These are phyloP conservation scores for Przewalskia tangutica DNA, from an alignment of 257 asterid species.

Conservation along the genomic window DNA sequence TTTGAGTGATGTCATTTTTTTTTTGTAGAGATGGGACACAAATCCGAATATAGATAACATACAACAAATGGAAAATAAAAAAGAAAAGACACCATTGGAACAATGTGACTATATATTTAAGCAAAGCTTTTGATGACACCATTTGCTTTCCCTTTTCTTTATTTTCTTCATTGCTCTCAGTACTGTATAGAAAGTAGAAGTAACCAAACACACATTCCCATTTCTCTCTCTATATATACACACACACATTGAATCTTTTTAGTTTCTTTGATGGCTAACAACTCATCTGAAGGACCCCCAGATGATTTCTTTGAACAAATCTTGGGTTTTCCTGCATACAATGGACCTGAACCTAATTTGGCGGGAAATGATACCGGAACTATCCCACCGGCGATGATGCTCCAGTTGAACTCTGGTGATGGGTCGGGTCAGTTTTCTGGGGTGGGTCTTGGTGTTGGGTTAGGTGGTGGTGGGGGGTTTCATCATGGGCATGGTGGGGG, in stretches of 20 bases:
- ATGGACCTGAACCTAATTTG: conserved; percentile 24
- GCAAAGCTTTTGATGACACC: conserved; percentile 18
- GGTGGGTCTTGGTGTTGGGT: conserved; percentile 39
- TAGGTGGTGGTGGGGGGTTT: conserved; percentile 40
- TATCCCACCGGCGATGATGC: conserved; percentile 27
- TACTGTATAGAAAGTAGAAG: conserved; percentile 21
- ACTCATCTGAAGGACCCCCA: conserved; percentile 56
- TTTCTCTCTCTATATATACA: conserved; percentile 4
- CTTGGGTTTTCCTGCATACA: conserved; percentile 62
- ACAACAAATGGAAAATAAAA: too few relatives aligned
- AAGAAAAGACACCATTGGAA: not conserved
- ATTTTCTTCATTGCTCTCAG: conserved; percentile 26
- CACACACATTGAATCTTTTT: not conserved
- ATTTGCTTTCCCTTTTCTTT: not conserved
- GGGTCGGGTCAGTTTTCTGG: conserved; percentile 54
- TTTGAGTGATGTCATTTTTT: too few relatives aligned
- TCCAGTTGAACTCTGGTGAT: conserved; percentile 39
- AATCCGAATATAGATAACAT: too few relatives aligned
- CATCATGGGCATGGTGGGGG: conserved; percentile 32
- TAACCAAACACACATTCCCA: conserved; percentile 3
- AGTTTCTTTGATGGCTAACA: conserved; percentile 54
- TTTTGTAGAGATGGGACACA: too few relatives aligned
- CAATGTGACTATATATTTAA: not conserved
- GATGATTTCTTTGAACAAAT: conserved; percentile 93
- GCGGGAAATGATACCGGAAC: conserved; percentile 21